Evolutionary conservation across 2,329 filamentous ascomycete species (phyloP).

Genomic region (Alternaria ventricosa): DNA sequence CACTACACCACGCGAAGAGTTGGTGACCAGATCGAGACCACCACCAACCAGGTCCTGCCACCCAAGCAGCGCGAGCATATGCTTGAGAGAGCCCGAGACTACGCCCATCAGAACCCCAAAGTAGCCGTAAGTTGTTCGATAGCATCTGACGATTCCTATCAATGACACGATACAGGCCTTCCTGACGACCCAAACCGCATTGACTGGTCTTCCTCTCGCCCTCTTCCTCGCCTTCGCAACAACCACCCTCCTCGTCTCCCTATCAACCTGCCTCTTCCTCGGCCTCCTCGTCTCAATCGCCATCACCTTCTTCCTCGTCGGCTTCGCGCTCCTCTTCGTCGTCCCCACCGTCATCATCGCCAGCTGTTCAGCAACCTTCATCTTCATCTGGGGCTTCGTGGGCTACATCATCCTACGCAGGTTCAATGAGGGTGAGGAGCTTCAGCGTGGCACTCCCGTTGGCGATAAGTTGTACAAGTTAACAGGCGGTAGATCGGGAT

Average conservation of each 20-base stretch:
- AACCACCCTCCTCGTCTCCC: conserved; percentile 67
- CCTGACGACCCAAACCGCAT: conserved; percentile 66
- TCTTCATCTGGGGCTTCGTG: conserved; percentile 66
- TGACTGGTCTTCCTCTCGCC: conserved; percentile 71
- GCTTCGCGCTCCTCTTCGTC: conserved; percentile 70
- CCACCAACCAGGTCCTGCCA: conserved; percentile 62
- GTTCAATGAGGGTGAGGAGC: conserved; percentile 32
- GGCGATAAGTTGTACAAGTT: conserved; percentile 25
- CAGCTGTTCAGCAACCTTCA: conserved; percentile 64
- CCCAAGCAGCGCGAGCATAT: conserved; percentile 66
- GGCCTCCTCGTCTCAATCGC: conserved; percentile 59
- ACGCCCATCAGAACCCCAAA: conserved; percentile 70
- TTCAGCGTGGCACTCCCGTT: conserved; percentile 23
- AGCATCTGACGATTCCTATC: not conserved
- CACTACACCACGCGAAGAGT: conserved; percentile 20
- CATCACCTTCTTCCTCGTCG: conserved; percentile 72
- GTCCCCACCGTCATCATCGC: conserved; percentile 73
- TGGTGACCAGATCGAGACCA: conserved; percentile 35
- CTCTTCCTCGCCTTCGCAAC: conserved; percentile 72
- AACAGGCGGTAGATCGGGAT: conserved; percentile 26
- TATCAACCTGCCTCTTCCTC: conserved; percentile 65
- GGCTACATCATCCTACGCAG: conserved; percentile 59
- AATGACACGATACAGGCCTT: conserved; percentile 64
- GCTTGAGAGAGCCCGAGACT: conserved; percentile 60
- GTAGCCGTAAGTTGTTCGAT: conserved; percentile 64